Percentiles rank a stretch among this genome's conserved stretches.
Conservation (phyloP, 2,329 filamentous ascomycete species). For the Penicillium psychrosexuale region DNA sequence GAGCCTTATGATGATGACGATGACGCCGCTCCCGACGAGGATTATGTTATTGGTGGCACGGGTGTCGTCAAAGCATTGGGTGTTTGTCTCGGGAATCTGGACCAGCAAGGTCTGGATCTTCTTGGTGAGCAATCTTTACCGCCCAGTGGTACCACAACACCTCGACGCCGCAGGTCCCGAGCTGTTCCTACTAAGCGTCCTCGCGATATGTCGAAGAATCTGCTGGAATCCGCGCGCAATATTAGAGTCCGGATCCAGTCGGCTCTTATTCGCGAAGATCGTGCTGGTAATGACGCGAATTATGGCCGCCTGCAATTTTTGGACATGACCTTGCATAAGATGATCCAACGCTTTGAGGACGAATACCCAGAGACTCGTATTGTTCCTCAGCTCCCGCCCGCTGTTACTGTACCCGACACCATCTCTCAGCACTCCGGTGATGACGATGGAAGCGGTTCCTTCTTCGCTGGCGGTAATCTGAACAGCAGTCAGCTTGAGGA, state of each 20-base stretch:
- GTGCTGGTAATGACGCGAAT: slow-evolving; percentile 67
- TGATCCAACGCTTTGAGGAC: slow-evolving; percentile 93
- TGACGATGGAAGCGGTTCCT: slow-evolving; percentile 25
- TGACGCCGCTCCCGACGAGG: slow-evolving; percentile 75
- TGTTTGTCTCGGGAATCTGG: slow-evolving; percentile 81
- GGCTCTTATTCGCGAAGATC: slow-evolving; percentile 72
- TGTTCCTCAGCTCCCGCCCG: slow-evolving; percentile 22
- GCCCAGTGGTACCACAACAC: slow-evolving; percentile 54
- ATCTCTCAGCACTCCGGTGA: slow-evolving; percentile 37
- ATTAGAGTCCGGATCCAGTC: slow-evolving; percentile 81
- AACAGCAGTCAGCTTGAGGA: slow-evolving; percentile 31
- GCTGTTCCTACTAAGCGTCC: slow-evolving; percentile 61
- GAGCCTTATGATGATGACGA: slow-evolving; percentile 56
- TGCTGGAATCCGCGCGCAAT: slow-evolving; percentile 83
- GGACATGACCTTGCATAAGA: slow-evolving; percentile 80
- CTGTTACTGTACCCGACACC: slow-evolving; percentile 27
- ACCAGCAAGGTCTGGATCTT: slow-evolving; percentile 48
- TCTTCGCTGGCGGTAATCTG: slow-evolving; percentile 33
- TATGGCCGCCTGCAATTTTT: slow-evolving; percentile 83
- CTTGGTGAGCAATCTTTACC: slow-evolving; percentile 40
- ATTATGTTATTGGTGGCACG: slow-evolving; percentile 93
- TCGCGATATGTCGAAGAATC: slow-evolving; percentile 88
- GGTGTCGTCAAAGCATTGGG: slow-evolving; percentile 92
- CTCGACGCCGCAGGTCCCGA: slow-evolving; percentile 51
- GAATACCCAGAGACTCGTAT: slow-evolving; percentile 87